phyloP scores from a whole-genome alignment of 2,329 filamentous ascomycete species.

The Colletotrichum noveboracense region DNA sequence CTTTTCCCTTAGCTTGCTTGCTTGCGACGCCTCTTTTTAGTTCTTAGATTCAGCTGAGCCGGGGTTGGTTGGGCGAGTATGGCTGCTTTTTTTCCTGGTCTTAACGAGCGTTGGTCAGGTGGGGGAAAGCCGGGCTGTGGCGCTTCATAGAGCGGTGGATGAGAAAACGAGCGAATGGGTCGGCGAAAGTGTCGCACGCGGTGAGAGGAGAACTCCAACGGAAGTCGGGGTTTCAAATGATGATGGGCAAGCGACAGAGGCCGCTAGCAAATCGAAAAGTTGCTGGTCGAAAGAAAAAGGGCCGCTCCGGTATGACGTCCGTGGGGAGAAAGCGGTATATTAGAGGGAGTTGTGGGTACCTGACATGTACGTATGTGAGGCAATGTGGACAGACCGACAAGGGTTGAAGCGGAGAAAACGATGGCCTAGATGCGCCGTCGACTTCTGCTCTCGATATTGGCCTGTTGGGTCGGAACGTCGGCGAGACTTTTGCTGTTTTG shows the following conservation, averaged over 20 bases:
- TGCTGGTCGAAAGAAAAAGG: neutral
- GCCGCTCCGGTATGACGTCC: conserved; percentile 17
- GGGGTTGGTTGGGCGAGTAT: neutral
- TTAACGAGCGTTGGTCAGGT: conserved; percentile 19
- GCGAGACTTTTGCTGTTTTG: neutral
- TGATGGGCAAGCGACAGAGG: conserved; percentile 3
- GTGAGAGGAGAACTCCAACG: neutral
- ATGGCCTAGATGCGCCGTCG: conserved; percentile 10
- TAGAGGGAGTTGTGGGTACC: conserved; percentile 19
- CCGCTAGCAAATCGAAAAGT: conserved; percentile 14
- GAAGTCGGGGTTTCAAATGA: neutral
- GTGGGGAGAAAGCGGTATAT: conserved; percentile 21
- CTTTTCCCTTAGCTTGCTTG: neutral
- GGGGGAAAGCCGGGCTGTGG: conserved; percentile 21
- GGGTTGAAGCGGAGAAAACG: conserved; percentile 7
- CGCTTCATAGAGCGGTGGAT: conserved; percentile 13
- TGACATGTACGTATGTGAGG: conserved; percentile 12
- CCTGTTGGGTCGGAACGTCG: neutral
- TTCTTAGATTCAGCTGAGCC: neutral
- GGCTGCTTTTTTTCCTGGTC: neutral
- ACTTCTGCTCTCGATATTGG: neutral
- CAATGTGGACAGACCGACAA: conserved; percentile 13
- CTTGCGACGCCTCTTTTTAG: neutral
- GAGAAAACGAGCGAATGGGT: conserved; percentile 18
- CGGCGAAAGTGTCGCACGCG: conserved; percentile 4